Conservation (phyloP, 129 eudicot species). For the Rutidosis leptorrhynchoides region DNA sequence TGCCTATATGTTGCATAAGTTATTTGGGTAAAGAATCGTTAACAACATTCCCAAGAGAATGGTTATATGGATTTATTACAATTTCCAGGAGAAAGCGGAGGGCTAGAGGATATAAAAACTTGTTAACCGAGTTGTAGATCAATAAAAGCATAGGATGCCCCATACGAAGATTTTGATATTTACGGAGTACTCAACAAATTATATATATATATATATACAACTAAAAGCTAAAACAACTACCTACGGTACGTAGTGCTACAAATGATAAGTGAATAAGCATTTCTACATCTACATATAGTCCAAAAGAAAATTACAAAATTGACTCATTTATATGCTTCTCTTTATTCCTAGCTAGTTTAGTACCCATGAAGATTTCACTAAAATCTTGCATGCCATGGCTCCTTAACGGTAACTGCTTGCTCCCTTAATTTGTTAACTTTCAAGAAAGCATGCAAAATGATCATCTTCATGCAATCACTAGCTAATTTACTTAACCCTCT, state of each 20-base stretch:
- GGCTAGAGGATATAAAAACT: neutral
- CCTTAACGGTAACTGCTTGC: conserved; percentile 17
- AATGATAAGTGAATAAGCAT: conserved; percentile 28
- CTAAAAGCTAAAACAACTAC: conserved; percentile 7
- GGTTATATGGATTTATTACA: neutral
- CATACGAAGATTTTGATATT: neutral
- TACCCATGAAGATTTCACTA: conserved; percentile 27
- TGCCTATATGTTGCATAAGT: no score
- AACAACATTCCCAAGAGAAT: conserved; percentile 7
- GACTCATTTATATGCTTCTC: conserved; percentile 34
- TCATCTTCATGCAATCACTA: conserved; percentile 17
- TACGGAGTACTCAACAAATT: neutral
- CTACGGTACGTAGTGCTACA: conserved; percentile 15
- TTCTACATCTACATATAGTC: conserved; percentile 40
- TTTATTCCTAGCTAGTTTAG: conserved; percentile 28
- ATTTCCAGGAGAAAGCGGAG: neutral
- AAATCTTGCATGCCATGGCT: conserved; percentile 2
- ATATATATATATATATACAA: conserved; percentile 13
- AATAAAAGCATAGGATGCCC: conserved; percentile 18
- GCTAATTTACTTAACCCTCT: neutral
- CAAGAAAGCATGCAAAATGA: conserved; percentile 23
- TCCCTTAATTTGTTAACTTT: conserved; percentile 18
- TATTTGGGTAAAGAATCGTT: no score
- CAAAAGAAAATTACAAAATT: conserved; percentile 43
- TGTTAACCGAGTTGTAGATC: neutral